Percentiles rank a stretch among this genome's conserved stretches.
These are phyloP conservation scores for Cryptosporidium parvum DNA, from an alignment of 169 alveolate genomes.

Conservation along the genomic window DNA sequence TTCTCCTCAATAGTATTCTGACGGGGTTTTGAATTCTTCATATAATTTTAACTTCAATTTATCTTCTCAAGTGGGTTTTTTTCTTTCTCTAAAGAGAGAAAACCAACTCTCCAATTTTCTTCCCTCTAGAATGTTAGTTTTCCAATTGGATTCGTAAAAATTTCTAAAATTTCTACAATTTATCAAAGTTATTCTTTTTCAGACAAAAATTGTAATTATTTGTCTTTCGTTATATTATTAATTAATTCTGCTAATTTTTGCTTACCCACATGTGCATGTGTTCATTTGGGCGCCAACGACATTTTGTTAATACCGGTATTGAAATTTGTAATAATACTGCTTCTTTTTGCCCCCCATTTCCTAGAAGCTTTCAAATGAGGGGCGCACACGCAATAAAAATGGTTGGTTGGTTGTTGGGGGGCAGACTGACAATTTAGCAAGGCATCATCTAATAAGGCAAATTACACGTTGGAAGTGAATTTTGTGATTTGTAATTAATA, in stretches of 20 bases:
- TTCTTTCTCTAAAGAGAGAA: neutral
- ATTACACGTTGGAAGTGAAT: neutral
- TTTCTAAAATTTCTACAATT: neutral
- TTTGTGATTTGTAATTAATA: neutral
- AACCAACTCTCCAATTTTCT: slow-evolving; percentile 1
- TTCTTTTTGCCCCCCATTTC: neutral
- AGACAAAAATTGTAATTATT: neutral
- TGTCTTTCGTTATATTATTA: neutral
- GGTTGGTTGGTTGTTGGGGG: neutral
- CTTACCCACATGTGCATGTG: slow-evolving; percentile 74
- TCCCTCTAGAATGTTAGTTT: neutral
- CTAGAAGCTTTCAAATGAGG: neutral
- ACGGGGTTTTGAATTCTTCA: slow-evolving; percentile 47
- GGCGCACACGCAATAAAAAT: neutral
- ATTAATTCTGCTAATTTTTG: neutral
- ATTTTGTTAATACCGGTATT: slow-evolving; percentile 46
- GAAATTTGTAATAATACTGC: slow-evolving; percentile 22
- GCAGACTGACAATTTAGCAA: neutral
- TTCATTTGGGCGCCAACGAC: slow-evolving; percentile 58
- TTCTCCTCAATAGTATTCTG: slow-evolving; percentile 59
- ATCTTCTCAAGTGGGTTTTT: neutral
- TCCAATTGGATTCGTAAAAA: neutral
- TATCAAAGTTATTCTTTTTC: neutral
- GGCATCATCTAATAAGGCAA: neutral
- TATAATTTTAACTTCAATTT: slow-evolving; percentile 11